Percentiles rank a stretch among this genome's conserved stretches.
Conservation (phyloP, 768 basidiomycete genomes). For the Postia placenta region DNA sequence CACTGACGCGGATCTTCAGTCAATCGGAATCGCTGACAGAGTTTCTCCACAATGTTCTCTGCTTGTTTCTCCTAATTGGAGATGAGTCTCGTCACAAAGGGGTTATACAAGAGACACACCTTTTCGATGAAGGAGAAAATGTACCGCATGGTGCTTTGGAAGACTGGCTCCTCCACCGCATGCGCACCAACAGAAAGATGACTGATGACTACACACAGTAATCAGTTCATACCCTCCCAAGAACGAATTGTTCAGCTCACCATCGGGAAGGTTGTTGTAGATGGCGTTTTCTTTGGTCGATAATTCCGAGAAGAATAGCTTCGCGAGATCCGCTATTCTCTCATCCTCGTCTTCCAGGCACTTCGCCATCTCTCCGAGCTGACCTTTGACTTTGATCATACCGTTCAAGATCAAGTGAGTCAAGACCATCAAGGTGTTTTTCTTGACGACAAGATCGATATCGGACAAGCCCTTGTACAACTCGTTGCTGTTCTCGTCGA, state of each 20-base stretch:
- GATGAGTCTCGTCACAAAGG: neutral
- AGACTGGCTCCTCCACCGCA: conserved; percentile 87
- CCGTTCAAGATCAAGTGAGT: conserved; percentile 96
- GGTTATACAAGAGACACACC: conserved; percentile 50
- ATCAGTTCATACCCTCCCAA: conserved; percentile 6
- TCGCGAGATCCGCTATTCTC: conserved; percentile 90
- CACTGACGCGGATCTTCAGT: conserved; percentile 90
- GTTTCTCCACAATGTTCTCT: conserved; percentile 93
- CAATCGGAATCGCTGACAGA: conserved; percentile 91
- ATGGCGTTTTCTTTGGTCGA: conserved; percentile 98
- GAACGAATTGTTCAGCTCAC: conserved; percentile 32
- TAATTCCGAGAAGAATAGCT: conserved; percentile 93
- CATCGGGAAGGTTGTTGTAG: conserved; percentile 97
- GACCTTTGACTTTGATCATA: conserved; percentile 99
- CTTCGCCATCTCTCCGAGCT: conserved; percentile 99
- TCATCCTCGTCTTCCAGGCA: conserved; percentile 89
- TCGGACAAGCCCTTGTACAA: conserved; percentile 94
- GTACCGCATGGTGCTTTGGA: conserved; percentile 89
- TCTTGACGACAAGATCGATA: conserved; percentile 84
- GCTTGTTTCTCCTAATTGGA: conserved; percentile 85
- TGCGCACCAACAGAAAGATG: conserved; percentile 88
- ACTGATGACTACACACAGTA: conserved; percentile 68
- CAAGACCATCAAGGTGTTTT: conserved; percentile 98
- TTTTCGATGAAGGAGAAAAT: conserved; percentile 98
- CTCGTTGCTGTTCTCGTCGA: conserved; percentile 96